Evolutionary conservation across 2,329 filamentous ascomycete species (phyloP).

Genomic region (Colletotrichum horii): DNA sequence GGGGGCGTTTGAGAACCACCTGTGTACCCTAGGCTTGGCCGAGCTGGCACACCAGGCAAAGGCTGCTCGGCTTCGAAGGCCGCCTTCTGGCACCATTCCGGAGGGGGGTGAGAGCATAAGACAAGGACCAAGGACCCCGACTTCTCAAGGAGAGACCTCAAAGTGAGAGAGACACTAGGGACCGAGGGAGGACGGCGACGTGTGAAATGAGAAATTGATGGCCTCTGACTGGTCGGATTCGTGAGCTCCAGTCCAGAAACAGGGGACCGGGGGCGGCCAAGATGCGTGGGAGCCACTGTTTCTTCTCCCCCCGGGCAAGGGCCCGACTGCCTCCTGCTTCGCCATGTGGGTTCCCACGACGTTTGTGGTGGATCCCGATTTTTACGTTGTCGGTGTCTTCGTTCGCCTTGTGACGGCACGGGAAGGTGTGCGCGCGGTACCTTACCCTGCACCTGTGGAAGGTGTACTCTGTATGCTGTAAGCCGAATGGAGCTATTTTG

Average conservation of each 20-base stretch:
- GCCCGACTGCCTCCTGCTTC: background rate
- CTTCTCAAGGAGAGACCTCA: background rate
- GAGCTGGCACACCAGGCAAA: background rate
- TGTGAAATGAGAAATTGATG: constrained; percentile 20
- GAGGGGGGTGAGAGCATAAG: background rate
- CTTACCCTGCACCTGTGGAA: background rate
- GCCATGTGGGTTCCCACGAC: constrained; percentile 4
- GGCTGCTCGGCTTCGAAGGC: background rate
- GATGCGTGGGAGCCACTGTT: background rate
- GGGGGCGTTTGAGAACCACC: constrained; percentile 18
- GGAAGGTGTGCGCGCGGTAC: background rate
- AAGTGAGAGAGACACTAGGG: background rate
- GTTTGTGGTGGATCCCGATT: background rate
- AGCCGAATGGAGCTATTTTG: background rate
- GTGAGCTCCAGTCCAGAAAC: constrained; percentile 1
- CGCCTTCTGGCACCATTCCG: background rate
- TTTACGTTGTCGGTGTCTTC: background rate
- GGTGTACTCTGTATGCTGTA: background rate
- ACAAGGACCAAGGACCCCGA: background rate
- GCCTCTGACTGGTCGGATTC: constrained; percentile 12
- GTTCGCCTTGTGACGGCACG: background rate
- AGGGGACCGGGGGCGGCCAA: background rate
- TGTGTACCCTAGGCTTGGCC: background rate
- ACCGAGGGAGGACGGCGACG: background rate
- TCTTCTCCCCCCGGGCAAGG: background rate